These are phyloP conservation scores for Eucalyptus paniculata DNA, from an alignment of 345 rosid species.

Conservation along the genomic window DNA sequence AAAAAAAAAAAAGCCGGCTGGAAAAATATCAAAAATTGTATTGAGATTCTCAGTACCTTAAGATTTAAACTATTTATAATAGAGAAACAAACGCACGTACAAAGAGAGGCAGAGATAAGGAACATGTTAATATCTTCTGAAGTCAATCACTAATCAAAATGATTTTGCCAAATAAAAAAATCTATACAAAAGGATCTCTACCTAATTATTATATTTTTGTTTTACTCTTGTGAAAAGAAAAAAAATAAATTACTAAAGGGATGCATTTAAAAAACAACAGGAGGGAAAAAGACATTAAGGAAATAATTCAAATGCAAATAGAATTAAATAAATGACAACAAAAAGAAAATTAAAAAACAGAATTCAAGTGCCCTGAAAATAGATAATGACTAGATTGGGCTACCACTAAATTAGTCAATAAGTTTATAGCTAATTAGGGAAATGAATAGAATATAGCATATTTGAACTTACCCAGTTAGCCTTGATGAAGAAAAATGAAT, in stretches of 20 bases:
- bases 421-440: neutral
- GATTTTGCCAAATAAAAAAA: too few species aligned
- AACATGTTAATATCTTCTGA: neutral
- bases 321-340: neutral
- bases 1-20: too few species aligned
- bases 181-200: neutral
- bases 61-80: too few species aligned
- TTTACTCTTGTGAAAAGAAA: neutral
- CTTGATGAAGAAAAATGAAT: neutral
- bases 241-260: too few species aligned
- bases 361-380: neutral
- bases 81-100: too few species aligned
- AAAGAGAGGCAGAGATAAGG: neutral
- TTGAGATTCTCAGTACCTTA: too few species aligned
- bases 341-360: neutral
- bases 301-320: neutral
- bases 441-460: neutral
- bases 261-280: too few species aligned
- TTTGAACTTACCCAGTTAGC: neutral
- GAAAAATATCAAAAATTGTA: accelerated
- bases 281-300: neutral
- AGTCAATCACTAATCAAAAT: neutral
- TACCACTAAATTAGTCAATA: neutral
- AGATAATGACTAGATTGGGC: neutral
- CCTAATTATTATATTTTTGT: neutral